Conservation (phyloP, 495 filamentous ascomycete genomes). For the Zalerion maritima region DNA sequence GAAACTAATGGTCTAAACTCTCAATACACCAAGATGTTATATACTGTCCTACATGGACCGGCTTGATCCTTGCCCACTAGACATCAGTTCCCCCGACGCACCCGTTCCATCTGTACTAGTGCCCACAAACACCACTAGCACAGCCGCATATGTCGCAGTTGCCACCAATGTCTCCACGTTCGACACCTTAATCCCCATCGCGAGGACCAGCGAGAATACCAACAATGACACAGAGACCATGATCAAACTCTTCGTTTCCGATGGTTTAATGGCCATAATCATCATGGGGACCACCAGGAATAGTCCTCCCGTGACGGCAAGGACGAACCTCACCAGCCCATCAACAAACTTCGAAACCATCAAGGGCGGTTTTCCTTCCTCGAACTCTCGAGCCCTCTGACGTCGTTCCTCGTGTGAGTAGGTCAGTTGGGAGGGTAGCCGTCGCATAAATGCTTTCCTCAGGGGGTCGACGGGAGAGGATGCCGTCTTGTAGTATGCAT, state of each 20-base stretch:
- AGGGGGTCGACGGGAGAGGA: neutral
- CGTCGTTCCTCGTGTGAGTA: constrained; percentile 3
- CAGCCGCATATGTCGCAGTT: constrained; percentile 14
- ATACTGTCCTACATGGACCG: too few species aligned
- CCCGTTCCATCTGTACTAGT: constrained; percentile 13
- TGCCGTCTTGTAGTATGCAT: constrained; percentile 2
- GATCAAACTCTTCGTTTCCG: constrained; percentile 8
- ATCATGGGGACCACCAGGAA: constrained; percentile 9
- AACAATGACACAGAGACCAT: constrained; percentile 8
- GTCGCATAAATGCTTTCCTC: constrained; percentile 1
- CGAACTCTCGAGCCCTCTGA: constrained; percentile 2
- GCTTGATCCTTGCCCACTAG: too few species aligned
- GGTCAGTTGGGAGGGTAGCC: constrained; percentile 2
- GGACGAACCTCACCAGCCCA: constrained; percentile 2
- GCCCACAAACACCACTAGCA: constrained; percentile 13
- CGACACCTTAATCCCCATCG: constrained; percentile 4
- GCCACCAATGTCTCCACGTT: constrained; percentile 11
- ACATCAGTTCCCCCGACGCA: too few species aligned
- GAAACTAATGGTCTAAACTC: too few species aligned
- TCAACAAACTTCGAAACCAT: constrained; percentile 3
- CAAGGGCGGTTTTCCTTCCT: constrained; percentile 2
- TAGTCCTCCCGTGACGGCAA: constrained; percentile 4
- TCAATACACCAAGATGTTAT: too few species aligned
- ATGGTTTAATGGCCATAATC: constrained; percentile 7
- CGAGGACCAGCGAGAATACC: constrained; percentile 7